These are phyloP conservation scores for Phascolomyces articulosus DNA, from an alignment of 371 early-diverging fungal species.

Conservation along the genomic window DNA sequence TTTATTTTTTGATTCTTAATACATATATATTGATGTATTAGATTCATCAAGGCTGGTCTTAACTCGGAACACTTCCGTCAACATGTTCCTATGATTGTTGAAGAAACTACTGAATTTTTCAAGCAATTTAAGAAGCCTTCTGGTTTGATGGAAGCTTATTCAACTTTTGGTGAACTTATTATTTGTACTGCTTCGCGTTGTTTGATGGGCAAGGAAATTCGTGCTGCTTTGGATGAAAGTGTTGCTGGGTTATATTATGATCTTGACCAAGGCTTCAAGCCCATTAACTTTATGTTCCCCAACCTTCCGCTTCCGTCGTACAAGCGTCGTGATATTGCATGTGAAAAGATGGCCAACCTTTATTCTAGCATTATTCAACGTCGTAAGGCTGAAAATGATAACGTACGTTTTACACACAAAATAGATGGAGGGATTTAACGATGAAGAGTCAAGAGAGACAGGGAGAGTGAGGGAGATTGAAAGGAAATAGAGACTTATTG, in stretches of 20 bases:
- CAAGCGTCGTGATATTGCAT: constrained; percentile 85
- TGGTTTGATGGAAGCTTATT: constrained; percentile 70
- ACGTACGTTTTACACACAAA: constrained; percentile 18
- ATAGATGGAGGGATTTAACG: too few species aligned
- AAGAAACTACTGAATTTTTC: constrained; percentile 84
- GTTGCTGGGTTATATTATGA: constrained; percentile 91
- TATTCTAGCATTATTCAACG: constrained; percentile 84
- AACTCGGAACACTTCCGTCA: constrained; percentile 84
- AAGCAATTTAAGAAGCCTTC: constrained; percentile 35
- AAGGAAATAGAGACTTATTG: neutral
- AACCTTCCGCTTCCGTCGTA: constrained; percentile 51
- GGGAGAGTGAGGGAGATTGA: too few species aligned
- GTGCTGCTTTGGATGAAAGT: constrained; percentile 74
- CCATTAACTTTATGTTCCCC: constrained; percentile 85
- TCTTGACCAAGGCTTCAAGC: constrained; percentile 93
- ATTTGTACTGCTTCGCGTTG: constrained; percentile 95
- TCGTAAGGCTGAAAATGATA: constrained; percentile 63
- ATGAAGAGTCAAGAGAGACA: neutral
- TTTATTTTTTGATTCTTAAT: neutral
- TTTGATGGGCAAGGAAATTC: constrained; percentile 93
- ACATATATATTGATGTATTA: too few species aligned
- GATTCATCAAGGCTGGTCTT: constrained; percentile 93
- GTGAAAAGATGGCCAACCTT: constrained; percentile 78
- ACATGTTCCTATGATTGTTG: constrained; percentile 87
- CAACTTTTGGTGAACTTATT: constrained; percentile 87